Base-by-base conservation (phyloP, 257 asterid genomes). In the Capsicum pubescens region DNA sequence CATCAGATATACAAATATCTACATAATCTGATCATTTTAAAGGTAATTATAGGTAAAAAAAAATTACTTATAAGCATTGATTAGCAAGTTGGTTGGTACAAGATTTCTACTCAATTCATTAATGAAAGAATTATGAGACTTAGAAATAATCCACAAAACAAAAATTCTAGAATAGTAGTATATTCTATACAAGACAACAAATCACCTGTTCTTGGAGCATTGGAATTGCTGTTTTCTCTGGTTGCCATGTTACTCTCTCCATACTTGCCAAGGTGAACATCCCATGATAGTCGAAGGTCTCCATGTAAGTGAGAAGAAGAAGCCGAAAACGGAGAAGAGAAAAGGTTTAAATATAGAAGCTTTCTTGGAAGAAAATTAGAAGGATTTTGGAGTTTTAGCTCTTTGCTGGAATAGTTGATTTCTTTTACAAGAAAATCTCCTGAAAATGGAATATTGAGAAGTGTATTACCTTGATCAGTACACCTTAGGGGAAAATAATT, bases 311-410 rank as follows among this genome's bases (percentile, higher is more conserved):
- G 69, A 60, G 60, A 63, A 10, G 64, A 17, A 36, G 15, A 21
- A 15, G 83, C 46, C 60, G 7, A 32, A 39, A 86, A 52, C 6
- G 80, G 86, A 44, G 86, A 85, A n/a, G 17, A 16, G 8, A 78
- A 52, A 36, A 82, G 83, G n/a, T 12, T 67, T 8, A 57, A 68
- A 19, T 61, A 26, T 74, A 88, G 69, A 11, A 88, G 84, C 55
- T 85, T 71, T 12, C 54, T 69, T 59, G 87, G 87, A 16, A 86
- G 87, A 70, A 81, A 86, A 42, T 70, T 70, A 17, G 35, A n/a
- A 15, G 89, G 87, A 78, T 60, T 84, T 11, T 84, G 85, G 87
- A 88, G 83, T 82, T 60, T 57, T 16, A 88, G 10, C 19, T n/a
- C 68, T 59, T 79, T 77, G 11, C 9, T n/a, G 3, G 19, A 6